These are phyloP conservation scores for Diaporthe citriasiana DNA, from an alignment of 2,329 filamentous ascomycete species.

Conservation along the genomic window DNA sequence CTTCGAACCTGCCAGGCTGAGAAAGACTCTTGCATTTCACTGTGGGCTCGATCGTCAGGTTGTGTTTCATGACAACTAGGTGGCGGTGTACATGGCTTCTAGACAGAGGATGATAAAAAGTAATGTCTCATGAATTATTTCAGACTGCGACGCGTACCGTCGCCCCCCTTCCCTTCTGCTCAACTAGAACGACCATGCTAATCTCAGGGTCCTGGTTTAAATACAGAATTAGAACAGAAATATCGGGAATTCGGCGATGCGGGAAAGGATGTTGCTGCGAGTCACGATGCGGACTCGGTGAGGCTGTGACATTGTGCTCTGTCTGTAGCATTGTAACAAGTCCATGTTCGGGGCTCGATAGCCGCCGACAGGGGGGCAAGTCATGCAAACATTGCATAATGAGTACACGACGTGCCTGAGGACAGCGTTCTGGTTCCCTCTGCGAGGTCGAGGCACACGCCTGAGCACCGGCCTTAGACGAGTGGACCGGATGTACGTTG, in stretches of 20 bases:
- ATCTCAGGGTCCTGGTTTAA: no score
- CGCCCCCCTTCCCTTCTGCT: neutral
- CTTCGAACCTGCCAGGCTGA: constrained; percentile 24
- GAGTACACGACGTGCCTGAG: neutral
- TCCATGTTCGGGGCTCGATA: neutral
- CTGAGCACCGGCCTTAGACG: neutral
- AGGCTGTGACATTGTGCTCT: neutral
- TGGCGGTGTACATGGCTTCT: constrained; percentile 26
- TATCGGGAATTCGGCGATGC: no score
- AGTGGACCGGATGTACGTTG: neutral
- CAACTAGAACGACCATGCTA: neutral
- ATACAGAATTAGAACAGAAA: neutral
- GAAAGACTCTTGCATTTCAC: constrained; percentile 19
- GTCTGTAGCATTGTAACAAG: neutral
- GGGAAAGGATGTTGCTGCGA: neutral
- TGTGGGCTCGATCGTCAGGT: neutral
- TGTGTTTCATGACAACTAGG: constrained; percentile 24
- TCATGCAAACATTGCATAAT: neutral
- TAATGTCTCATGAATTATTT: constrained; percentile 34
- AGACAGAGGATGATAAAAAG: constrained; percentile 26
- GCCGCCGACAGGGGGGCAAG: neutral
- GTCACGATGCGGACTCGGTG: no score
- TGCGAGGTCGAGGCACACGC: neutral
- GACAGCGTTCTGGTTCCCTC: neutral
- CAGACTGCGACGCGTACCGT: neutral